These are phyloP conservation scores for Fusarium nurragi DNA, from an alignment of 2,329 filamentous ascomycete genomes.

Conservation along the genomic window DNA sequence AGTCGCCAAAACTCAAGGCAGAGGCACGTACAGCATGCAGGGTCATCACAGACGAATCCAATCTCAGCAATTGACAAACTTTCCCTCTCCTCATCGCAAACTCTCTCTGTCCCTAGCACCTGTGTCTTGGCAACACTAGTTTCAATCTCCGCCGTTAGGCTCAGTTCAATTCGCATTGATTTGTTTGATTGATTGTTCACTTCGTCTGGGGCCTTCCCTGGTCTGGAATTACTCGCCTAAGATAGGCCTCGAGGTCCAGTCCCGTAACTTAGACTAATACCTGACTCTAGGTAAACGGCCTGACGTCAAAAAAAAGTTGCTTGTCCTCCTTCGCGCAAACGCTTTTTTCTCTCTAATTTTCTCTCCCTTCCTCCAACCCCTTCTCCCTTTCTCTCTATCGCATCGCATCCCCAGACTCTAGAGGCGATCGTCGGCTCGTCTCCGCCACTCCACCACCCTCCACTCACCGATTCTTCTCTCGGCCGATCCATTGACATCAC, in stretches of 20 bases:
- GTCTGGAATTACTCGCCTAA: constrained; percentile 22
- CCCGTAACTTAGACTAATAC: neutral
- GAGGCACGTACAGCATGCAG: neutral
- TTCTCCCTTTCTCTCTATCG: neutral
- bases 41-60: neutral
- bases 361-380: constrained; percentile 9
- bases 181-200: constrained; percentile 22
- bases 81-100: neutral
- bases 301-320: constrained; percentile 27
- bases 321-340: constrained; percentile 23
- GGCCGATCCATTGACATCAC: constrained; percentile 38
- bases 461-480: constrained; percentile 35
- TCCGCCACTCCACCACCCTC: constrained; percentile 30
- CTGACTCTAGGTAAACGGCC: constrained; percentile 4
- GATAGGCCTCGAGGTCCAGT: neutral
- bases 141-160: constrained; percentile 31
- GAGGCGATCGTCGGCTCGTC: constrained; percentile 25
- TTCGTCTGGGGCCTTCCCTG: constrained; percentile 28
- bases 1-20: neutral
- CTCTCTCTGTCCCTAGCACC: neutral
- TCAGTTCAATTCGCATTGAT: neutral
- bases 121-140: constrained; percentile 39
- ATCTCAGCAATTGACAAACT: neutral
- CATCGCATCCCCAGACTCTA: constrained; percentile 22
- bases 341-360: constrained; percentile 4